A percentile compares a stretch with the other conserved stretches of the same genome.
Evolutionary conservation across 2,329 filamentous ascomycete species (phyloP).

Genomic region (Phaeoacremonium minimum): DNA sequence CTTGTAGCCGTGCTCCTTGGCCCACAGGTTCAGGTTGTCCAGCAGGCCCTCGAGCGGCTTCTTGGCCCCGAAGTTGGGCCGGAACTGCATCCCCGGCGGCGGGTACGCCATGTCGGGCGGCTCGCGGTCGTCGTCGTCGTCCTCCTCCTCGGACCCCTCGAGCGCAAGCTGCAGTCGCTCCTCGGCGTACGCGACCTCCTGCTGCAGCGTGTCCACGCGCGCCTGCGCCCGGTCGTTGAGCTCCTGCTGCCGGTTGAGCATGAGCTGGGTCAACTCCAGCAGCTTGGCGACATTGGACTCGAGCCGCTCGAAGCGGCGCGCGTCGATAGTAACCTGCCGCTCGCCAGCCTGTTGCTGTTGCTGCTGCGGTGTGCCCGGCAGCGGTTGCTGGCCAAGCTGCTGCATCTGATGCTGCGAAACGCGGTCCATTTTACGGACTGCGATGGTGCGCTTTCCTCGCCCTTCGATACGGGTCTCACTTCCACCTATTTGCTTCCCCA

Average conservation of each 20-base stretch:
- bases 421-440: no score
- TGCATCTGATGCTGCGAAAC: no score
- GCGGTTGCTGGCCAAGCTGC: not conserved
- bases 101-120: constrained; percentile 12
- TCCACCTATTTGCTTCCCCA: no score
- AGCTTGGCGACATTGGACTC: constrained; percentile 10
- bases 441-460: no score
- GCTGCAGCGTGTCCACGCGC: constrained; percentile 9
- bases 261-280: constrained; percentile 12
- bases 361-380: constrained; percentile 2
- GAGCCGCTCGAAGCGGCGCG: constrained; percentile 10
- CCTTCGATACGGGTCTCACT: no score
- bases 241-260: constrained; percentile 13
- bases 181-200: constrained; percentile 8
- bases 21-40: constrained; percentile 12
- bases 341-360: constrained; percentile 3
- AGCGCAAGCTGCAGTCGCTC: constrained; percentile 8
- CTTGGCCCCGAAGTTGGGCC: constrained; percentile 11
- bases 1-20: constrained; percentile 12
- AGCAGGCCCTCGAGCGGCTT: constrained; percentile 11
- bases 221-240: constrained; percentile 10
- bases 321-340: constrained; percentile 9
- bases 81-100: constrained; percentile 11
- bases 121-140: constrained; percentile 9
- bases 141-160: constrained; percentile 4